Base-by-base conservation (phyloP, 768 basidiomycete genomes). In the Tephrocybe rancida region DNA sequence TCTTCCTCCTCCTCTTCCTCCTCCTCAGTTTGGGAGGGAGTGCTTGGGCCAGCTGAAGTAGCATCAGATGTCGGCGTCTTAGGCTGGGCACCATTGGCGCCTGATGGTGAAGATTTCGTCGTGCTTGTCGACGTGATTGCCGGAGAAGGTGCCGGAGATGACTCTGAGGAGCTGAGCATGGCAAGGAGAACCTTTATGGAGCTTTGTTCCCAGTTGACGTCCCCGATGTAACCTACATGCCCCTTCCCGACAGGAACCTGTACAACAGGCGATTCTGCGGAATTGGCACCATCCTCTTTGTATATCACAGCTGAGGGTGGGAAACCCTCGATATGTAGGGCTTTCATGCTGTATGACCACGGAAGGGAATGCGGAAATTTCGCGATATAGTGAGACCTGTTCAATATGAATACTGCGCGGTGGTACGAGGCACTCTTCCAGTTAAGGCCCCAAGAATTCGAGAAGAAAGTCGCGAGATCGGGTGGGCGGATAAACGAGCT, bases 291-390 rank as follows among this genome's bases (percentile, higher is more conserved):
- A 3, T 51, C 60, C 19, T 67, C 55, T 16, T 39, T 50, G 52
- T 80, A 78, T 1, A 79, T 46, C 13, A 65, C 66, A 26, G 61
- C 58, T 26, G 63, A 63, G 19, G 63, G 48, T 3, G 53, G 27
- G 41, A 72, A 64, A 30, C 64, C 61, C 39, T 56, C 57, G 47
- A 76, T 54, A 48, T 74, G 70, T 3, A 75, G 51, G 1, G 73
- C 67, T 57, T 78, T 78, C 74, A 78, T 77, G 59, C 73, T 77
- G 58, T 73, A 75, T 1, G 68, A 62, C 2, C 37, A 22, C 1
- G 44, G 52, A 9, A 75, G 58, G 5, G 64, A 66, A 0, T 68
- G 58, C 37, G 68, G 68, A 3, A 48, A 55, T 50, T 65, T 64
- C 0, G 63, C 66, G 3, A 72, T 32, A 8, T 62, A 58, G 46